phyloP scores from a whole-genome alignment of 2,329 filamentous ascomycete species.

The Hypoxylon sp. region DNA sequence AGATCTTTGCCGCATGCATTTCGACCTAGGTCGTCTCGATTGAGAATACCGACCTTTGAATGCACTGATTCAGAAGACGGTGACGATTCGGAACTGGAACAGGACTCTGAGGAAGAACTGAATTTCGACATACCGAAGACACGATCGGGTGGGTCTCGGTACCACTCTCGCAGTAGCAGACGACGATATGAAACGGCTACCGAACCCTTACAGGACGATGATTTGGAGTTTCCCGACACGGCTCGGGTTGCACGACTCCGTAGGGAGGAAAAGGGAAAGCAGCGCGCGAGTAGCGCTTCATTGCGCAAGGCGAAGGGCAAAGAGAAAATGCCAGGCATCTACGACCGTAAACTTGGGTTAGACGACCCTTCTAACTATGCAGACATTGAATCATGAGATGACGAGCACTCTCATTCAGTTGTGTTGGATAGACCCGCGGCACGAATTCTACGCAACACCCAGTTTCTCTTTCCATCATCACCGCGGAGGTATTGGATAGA shows the following conservation, averaged over 20 bases:
- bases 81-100: slow-evolving; percentile 11
- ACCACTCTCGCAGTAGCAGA: slow-evolving; percentile 21
- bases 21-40: slow-evolving; percentile 19
- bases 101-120: slow-evolving; percentile 46
- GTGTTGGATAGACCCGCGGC: neutral
- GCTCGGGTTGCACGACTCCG: slow-evolving; percentile 23
- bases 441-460: slow-evolving; percentile 1
- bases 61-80: slow-evolving; percentile 42
- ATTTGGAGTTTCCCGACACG: slow-evolving; percentile 17
- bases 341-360: slow-evolving; percentile 14
- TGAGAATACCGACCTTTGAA: slow-evolving; percentile 38
- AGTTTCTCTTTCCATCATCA: slow-evolving; percentile 7
- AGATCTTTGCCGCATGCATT: slow-evolving; percentile 25
- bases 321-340: slow-evolving; percentile 22
- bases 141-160: slow-evolving; percentile 32
- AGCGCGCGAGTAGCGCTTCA: slow-evolving; percentile 26
- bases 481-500: neutral
- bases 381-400: slow-evolving; percentile 25
- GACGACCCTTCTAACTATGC: slow-evolving; percentile 33
- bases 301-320: slow-evolving; percentile 31
- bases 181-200: slow-evolving; percentile 18
- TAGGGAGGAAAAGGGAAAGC: slow-evolving; percentile 30
- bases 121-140: slow-evolving; percentile 48
- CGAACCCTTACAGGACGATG: slow-evolving; percentile 27
- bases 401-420: neutral